Evolutionary conservation across 176 grass and related monocot species (phyloP).

Genomic region (Aegilops longissima): DNA sequence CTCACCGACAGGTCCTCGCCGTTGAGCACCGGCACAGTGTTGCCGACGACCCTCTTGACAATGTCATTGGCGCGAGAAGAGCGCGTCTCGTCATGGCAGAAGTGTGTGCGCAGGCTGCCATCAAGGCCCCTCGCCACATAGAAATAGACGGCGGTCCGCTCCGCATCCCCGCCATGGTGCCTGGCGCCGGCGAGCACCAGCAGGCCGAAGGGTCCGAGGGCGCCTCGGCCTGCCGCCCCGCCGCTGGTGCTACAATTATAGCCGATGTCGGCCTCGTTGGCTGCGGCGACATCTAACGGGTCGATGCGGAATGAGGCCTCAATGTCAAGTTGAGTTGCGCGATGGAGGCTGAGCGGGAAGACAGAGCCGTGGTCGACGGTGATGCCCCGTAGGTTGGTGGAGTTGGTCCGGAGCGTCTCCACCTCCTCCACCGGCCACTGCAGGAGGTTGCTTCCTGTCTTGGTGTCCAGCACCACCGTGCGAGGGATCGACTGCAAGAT

Average conservation of each 20-base stretch:
- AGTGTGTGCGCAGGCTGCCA: slow-evolving; percentile 48
- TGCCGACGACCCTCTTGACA: slow-evolving; percentile 81
- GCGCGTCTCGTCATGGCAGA: slow-evolving; percentile 27
- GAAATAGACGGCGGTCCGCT: slow-evolving; percentile 88
- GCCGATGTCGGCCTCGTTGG: not conserved
- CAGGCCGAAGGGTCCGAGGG: slow-evolving; percentile 65
- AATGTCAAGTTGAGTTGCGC: slow-evolving; percentile 81
- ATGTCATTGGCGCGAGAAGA: slow-evolving; percentile 79
- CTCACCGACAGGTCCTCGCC: slow-evolving; percentile 58
- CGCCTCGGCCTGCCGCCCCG: slow-evolving; percentile 45
- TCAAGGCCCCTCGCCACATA: slow-evolving; percentile 62
- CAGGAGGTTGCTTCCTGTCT: slow-evolving; percentile 72
- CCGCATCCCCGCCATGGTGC: not conserved
- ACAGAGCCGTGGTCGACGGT: slow-evolving; percentile 57
- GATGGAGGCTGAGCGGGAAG: slow-evolving; percentile 47
- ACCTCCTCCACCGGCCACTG: slow-evolving; percentile 67
- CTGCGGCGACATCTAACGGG: slow-evolving; percentile 1
- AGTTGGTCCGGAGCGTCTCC: slow-evolving; percentile 57
- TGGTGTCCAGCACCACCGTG: slow-evolving; percentile 77
- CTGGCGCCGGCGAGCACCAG: not conserved
- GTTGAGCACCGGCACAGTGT: slow-evolving; percentile 58
- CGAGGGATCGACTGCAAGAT: slow-evolving; percentile 39
- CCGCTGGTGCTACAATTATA: slow-evolving; percentile 40
- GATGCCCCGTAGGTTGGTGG: slow-evolving; percentile 41
- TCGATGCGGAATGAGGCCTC: slow-evolving; percentile 64